These are phyloP conservation scores for Luffa acutangula DNA, from an alignment of 306 rosid species.

Conservation along the genomic window DNA sequence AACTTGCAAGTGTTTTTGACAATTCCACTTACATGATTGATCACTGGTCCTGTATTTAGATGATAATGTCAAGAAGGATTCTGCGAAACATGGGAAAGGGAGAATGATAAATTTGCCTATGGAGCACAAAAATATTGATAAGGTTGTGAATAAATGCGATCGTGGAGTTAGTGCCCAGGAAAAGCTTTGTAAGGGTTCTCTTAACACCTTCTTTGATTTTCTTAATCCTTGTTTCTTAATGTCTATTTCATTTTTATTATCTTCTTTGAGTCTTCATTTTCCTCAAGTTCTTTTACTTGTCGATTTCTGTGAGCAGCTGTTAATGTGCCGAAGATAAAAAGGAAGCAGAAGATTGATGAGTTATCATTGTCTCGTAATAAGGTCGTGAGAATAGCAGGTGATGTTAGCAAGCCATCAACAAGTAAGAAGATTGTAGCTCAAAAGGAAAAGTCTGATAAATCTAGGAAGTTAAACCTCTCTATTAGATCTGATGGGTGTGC, in stretches of 20 bases:
- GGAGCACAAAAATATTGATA: slow-evolving; percentile 19
- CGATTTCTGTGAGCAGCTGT: slow-evolving; percentile 33
- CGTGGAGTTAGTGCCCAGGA: slow-evolving; percentile 19
- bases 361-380: slow-evolving; percentile 32
- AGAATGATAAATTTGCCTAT: slow-evolving; percentile 15
- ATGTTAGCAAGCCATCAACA: slow-evolving; percentile 28
- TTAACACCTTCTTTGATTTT: background rate
- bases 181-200: slow-evolving; percentile 23
- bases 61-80: slow-evolving; percentile 12
- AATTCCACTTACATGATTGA: slow-evolving; percentile 7
- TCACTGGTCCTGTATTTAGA: slow-evolving; percentile 20
- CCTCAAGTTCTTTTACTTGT: slow-evolving; percentile 6
- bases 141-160: slow-evolving; percentile 22
- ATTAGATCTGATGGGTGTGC: slow-evolving; percentile 88
- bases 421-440: slow-evolving; percentile 26
- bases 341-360: slow-evolving; percentile 36
- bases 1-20: background rate
- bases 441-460: slow-evolving; percentile 33
- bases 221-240: background rate
- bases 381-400: slow-evolving; percentile 39
- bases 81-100: slow-evolving; percentile 19
- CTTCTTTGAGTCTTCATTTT: background rate
- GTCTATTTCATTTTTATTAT: background rate
- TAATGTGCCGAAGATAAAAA: slow-evolving; percentile 47
- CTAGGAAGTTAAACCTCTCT: slow-evolving; percentile 36